Base-by-base conservation (phyloP, 495 filamentous ascomycete genomes). In the Neurospora cerealis region DNA sequence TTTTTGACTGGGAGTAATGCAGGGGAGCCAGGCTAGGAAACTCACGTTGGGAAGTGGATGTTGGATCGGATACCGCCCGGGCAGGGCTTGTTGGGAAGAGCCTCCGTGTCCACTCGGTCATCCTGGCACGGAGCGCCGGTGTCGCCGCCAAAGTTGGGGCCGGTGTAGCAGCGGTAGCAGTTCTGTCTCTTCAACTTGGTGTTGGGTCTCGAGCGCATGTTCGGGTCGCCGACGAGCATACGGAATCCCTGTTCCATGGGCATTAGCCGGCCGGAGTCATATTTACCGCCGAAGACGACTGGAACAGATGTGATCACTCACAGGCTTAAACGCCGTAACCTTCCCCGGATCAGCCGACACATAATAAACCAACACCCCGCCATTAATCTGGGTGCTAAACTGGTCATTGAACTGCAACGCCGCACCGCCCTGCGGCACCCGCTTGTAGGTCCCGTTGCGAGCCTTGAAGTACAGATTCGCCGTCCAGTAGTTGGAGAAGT, bases 321-420 rank as follows among this genome's bases (percentile, higher is more conserved):
- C 83, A 5, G 84, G 84, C 81, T 86, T 85, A 80, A 88, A 88
- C 46, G 86, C 86, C 0, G 86, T 88, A 74, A 87, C 83, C 71
- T 82, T 81, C 70, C 84, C 84, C n/a, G 83, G 83, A 73, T 85
- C 81, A 11, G 85, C 84, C 46, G 85, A 85, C 76, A 87, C 85
- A 77, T 88, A 87, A 82, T 88, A 88, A 11, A 88, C 83, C 4
- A 86, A 80, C 69, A 87, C 81, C 42, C 86, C 86, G 38, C 86
- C 86, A 19, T 79, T 73, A 8, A 79, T 86, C 75, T 86, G 83
- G 42, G 84, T 86, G 75, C 81, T 82, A 74, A 85, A 86, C 38
- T 80, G 76, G 75, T 87, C 86, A 78, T 78, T 81, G 77, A 86
- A 86, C 75, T 86, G 83, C 0, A 78, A 72, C 74, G 84, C 82